phyloP scores from a whole-genome alignment of 2,329 filamentous ascomycete species.

The Fulvia fulva region DNA sequence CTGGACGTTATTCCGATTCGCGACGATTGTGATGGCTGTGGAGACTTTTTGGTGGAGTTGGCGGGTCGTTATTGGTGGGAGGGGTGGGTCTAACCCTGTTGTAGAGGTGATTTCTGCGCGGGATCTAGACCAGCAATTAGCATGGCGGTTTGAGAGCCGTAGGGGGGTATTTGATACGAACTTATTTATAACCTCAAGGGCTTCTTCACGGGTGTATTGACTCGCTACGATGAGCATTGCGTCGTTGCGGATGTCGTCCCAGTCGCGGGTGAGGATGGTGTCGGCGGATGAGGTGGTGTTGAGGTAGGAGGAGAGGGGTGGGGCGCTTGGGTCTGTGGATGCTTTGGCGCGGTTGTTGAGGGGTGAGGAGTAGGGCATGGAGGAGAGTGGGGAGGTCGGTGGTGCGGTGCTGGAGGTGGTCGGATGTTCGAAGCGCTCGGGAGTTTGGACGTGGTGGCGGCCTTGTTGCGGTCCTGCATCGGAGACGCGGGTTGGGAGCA shows the following conservation, averaged over 20 bases:
- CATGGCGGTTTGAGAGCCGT: neutral
- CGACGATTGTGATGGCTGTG: neutral
- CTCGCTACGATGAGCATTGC: neutral
- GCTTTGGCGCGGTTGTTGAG: neutral
- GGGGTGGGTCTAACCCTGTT: neutral
- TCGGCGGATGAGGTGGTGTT: neutral
- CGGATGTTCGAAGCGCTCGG: neutral
- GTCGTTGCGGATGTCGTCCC: neutral
- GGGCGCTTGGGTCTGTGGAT: neutral
- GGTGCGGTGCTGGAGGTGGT: neutral
- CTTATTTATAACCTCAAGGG: neutral
- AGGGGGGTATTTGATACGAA: neutral
- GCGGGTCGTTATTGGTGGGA: neutral
- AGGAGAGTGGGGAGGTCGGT: neutral
- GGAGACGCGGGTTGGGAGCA: neutral
- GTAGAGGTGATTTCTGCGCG: too few species aligned
- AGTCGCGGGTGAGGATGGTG: neutral
- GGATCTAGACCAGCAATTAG: too few species aligned
- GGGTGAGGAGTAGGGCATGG: neutral
- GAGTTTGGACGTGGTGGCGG: neutral
- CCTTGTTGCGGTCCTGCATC: neutral
- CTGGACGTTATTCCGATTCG: neutral
- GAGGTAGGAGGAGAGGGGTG: neutral
- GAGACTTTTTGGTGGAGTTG: neutral
- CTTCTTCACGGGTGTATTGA: neutral